Base-by-base conservation (phyloP, 2,329 filamentous ascomycete species). In the Aspergillus nomiae region DNA sequence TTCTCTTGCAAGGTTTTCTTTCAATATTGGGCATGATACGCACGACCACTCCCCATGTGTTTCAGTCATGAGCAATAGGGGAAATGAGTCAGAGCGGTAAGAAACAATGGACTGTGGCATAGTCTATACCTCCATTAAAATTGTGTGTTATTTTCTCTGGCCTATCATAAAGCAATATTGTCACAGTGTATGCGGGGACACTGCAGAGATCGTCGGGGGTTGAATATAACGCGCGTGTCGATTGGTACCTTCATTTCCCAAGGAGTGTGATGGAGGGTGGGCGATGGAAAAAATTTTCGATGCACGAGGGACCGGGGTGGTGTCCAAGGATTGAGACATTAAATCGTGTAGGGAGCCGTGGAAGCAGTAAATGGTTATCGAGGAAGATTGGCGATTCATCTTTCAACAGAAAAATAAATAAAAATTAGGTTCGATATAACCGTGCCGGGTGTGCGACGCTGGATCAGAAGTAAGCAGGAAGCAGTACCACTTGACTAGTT, bases 11-110 rank as follows among this genome's bases (percentile, higher is more conserved):
- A 34, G 12, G 11, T 2, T 6, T 38, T 38, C 14, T 38, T 1
- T 2, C 16, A n/a, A n/a, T 19, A n/a, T 41, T n/a, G 16, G 38
- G 19, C 38, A 41, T 41, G 38, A 41, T 11, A 16, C 5, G 34
- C 12, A 36, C 11, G 34, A 16, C 34, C 11, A 36, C 19, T n/a
- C 38, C 38, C 32, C 10, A 34, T 2, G 28, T 54, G 30, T 54
- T 36, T 54, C 21, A 21, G 21, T 16, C 21, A 38, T 6, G 28
- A 3, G 19, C 51, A 54, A 14, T 6, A n/a, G 28, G 28, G 7
- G n/a, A 55, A 38, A 38, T 55, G 51, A 55, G 51, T 55, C 51
- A 55, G 51, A 55, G 51, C n/a, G 34, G 34, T 24, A 12, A 55
- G 19, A 41, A 55, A 12, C 21, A 21, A 30, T 10, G 24, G 12